Percentiles rank a stretch among this genome's conserved stretches.
phyloP scores from a whole-genome alignment of 2,329 filamentous ascomycete species.

The Trichoderma harzianum region DNA sequence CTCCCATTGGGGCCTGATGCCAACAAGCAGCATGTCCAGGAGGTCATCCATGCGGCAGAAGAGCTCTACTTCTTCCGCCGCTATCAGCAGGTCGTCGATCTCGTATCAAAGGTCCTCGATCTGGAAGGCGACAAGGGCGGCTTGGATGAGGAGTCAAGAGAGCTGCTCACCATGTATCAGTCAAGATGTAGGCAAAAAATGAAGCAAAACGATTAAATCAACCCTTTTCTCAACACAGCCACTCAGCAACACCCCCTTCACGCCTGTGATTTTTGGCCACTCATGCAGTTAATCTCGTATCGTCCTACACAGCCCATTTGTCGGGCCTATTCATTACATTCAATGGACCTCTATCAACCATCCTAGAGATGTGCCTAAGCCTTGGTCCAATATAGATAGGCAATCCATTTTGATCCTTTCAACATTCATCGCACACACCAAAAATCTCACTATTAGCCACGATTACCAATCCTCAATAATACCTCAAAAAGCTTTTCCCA shows the following conservation, averaged over 20 bases:
- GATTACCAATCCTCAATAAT: background rate
- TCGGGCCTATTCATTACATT: background rate
- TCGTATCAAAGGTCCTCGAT: slow-evolving; percentile 38
- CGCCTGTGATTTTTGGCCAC: background rate
- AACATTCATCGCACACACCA: background rate
- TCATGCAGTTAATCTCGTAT: background rate
- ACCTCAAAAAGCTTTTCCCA: background rate
- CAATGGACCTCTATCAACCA: background rate
- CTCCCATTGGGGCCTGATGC: slow-evolving; percentile 39
- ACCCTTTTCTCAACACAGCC: background rate
- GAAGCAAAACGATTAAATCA: slow-evolving; percentile 7
- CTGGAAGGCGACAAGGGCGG: slow-evolving; percentile 27
- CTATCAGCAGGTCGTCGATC: slow-evolving; percentile 43
- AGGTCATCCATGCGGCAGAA: slow-evolving; percentile 54
- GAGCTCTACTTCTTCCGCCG: slow-evolving; percentile 54
- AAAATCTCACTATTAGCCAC: background rate
- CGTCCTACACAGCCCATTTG: background rate
- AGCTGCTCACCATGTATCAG: slow-evolving; percentile 42
- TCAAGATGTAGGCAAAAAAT: slow-evolving; percentile 38
- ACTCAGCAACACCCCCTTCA: background rate
- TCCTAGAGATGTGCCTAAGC: background rate
- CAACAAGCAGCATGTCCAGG: slow-evolving; percentile 47
- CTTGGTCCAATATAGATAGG: background rate
- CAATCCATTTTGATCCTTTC: background rate
- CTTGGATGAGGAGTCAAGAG: slow-evolving; percentile 44